Base-by-base conservation (phyloP, 768 basidiomycete species). In the Leccinum broughii region DNA sequence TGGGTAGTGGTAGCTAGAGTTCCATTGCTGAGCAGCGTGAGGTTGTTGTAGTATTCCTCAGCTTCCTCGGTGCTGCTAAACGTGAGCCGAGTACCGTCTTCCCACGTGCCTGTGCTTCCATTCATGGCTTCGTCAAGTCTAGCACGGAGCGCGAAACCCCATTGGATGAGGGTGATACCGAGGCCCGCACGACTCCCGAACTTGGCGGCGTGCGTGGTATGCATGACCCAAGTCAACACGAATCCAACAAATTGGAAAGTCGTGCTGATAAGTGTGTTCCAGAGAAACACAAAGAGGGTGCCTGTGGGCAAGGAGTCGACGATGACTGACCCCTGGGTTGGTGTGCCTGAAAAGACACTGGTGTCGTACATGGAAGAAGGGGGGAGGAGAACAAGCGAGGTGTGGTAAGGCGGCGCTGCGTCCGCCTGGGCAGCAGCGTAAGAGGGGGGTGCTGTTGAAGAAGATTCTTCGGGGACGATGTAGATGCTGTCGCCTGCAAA, bases 191-290 rank as follows among this genome's bases (percentile, higher is more conserved):
- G 88, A 41, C 93, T 93, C 53, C 97, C 95, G 65, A 92, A 85
- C 66, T 94, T 90, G 34, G 93, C 93, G 6, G 96, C 91, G 71
- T 98, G 96, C 2, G 94, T 94, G 3, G 89, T 90, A 73, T 93
- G 92, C 32, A 98, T 83, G 59, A 98, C 89, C 76, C 95, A 98
- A 9, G 95, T 98, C 73, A 98, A 82, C 54, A 88, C 81, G 80
- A 92, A 94, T 37, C 90, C 96, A 67, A 98, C 87, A 68, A 98
- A 96, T 77, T 98, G 96, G 90, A 99, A 99, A 24, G 93, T 94
- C 57, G 95, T 83, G 58, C 93, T 95, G 61, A 98, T 88, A 59
- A 98, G 88, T 70, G 92, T 82, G 70, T 93, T 94, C 93, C 92
- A 98, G 44, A 91, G 82, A 79, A 94, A 95, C 13, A 86, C 86